Evolutionary conservation across 208 protist genomes (phyloP), one percentile per base, ranked within the genome.

Genomic region (Trypanosoma conorhini): DNA sequence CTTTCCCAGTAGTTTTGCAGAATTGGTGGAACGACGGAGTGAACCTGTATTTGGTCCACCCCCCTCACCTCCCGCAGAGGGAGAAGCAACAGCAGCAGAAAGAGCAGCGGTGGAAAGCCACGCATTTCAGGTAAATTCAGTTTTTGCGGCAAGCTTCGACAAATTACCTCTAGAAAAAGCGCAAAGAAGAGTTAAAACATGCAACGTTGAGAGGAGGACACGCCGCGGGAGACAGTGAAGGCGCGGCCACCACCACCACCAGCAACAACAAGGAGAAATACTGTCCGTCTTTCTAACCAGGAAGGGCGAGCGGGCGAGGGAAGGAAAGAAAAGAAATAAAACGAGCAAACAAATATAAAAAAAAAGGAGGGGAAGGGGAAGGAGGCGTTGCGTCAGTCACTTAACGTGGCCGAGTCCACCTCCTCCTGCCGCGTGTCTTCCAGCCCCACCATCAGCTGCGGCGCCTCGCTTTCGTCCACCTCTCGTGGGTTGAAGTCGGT

Each of bases 401-500:
- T 76, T 35, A 63, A 55, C 22, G 60, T 78, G 24, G 67, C 54
- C 1, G 63, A 71, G 21, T 70, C 72, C 28, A 67, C 30, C 28
- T 80, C 88, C 26, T 96, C 89, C 8, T 83, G 62, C 9, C 79
- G 78, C 19, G 85, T 71, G 8, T 89, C 86, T 52, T 88, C 82
- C 24, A 84, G n/a, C 1, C 77, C 74, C 4, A 88, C 65, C 52
- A 80, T 74, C 28, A 97, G 79, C 42, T 86, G 88, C 42, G 94
- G 94, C 28, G 81, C 81, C 57, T 96, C 92, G 44, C 85, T 80
- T 48, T 88, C 86, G 63, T 96, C 86, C 30, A 88, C 83, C 54
- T 86, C 80, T 22, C 83, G 82, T 15, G 91, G 92, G 58, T 87
- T 84, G 70, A 97, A 97, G 75, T 98, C 94, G 17, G 89, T 95